A percentile compares a stretch with the other conserved stretches of the same genome.
These are phyloP conservation scores for Gigaspora rosea DNA, from an alignment of 192 early-diverging fungal genomes.

Conservation along the genomic window DNA sequence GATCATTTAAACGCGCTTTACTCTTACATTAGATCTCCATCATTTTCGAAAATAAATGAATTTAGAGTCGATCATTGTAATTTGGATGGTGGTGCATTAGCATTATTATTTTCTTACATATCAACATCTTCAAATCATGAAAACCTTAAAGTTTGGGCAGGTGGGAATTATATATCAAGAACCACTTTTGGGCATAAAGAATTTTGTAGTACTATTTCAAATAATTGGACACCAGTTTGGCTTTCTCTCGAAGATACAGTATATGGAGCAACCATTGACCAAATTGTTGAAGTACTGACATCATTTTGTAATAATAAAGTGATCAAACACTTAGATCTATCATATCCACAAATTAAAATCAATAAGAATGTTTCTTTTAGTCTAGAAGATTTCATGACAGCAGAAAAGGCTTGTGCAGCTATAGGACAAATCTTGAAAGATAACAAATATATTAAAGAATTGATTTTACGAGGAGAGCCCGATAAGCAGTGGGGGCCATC, in stretches of 20 bases:
- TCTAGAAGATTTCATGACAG: background rate
- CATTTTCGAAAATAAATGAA: background rate
- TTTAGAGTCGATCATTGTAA: constrained; percentile 22
- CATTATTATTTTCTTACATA: background rate
- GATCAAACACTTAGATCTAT: constrained; percentile 11
- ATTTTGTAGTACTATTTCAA: background rate
- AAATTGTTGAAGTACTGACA: background rate
- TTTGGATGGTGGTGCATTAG: background rate
- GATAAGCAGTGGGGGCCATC: constrained; percentile 1
- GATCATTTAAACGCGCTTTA: constrained; percentile 4
- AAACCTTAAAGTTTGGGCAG: constrained; percentile 20
- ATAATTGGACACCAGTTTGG: constrained; percentile 24
- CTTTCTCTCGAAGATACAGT: constrained; percentile 1
- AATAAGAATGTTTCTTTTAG: background rate
- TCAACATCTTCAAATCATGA: constrained; percentile 5
- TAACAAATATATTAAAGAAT: constrained; percentile 13
- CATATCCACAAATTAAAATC: background rate
- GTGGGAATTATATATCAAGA: constrained; percentile 11
- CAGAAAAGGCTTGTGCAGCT: background rate
- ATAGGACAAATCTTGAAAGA: constrained; percentile 5
- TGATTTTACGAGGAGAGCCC: background rate
- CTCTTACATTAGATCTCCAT: background rate
- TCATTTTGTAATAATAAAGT: constrained; percentile 10
- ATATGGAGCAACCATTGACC: background rate
- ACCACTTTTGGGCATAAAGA: background rate